Evolutionary conservation across 495 filamentous ascomycete species (phyloP).

Genomic region (Pyrenopolyporus hunteri): DNA sequence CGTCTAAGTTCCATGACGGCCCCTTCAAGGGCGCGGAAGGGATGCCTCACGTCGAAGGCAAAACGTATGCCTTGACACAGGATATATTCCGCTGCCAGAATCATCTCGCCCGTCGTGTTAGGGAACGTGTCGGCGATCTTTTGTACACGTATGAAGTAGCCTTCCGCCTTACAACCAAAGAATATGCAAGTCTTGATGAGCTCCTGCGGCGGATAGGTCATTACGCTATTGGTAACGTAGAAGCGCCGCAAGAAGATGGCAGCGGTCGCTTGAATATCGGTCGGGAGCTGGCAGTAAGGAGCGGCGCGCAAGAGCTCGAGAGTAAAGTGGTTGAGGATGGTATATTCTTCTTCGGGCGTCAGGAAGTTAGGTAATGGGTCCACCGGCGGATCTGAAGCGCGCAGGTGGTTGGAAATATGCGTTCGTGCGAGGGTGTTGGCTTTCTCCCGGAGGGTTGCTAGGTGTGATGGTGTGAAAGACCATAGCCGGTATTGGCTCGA

Average conservation of each 20-base stretch:
- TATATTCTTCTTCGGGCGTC: conserved; percentile 79
- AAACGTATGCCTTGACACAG: conserved; percentile 93
- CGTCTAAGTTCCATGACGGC: conserved; percentile 77
- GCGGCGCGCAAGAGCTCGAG: conserved; percentile 75
- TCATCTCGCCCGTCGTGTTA: conserved; percentile 71
- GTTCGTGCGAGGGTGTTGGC: conserved; percentile 78
- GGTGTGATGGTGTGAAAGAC: conserved; percentile 82
- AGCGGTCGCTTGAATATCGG: conserved; percentile 85
- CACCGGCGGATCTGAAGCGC: conserved; percentile 40
- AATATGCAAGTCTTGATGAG: conserved; percentile 88
- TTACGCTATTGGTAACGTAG: conserved; percentile 90
- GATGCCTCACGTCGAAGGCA: conserved; percentile 90
- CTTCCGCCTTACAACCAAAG: conserved; percentile 91
- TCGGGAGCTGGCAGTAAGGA: conserved; percentile 76
- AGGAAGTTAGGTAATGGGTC: conserved; percentile 68
- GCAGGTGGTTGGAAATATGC: conserved; percentile 63
- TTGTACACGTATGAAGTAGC: conserved; percentile 72
- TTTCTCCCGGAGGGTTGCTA: conserved; percentile 69
- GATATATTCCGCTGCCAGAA: conserved; percentile 88
- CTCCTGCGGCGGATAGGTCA: conserved; percentile 89
- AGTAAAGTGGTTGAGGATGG: conserved; percentile 80
- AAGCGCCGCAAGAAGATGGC: conserved; percentile 92
- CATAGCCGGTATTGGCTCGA: conserved; percentile 90
- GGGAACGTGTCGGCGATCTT: conserved; percentile 65
- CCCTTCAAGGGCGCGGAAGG: conserved; percentile 85